Conservation (phyloP, 306 rosid species). For the Glycine latifolia region DNA sequence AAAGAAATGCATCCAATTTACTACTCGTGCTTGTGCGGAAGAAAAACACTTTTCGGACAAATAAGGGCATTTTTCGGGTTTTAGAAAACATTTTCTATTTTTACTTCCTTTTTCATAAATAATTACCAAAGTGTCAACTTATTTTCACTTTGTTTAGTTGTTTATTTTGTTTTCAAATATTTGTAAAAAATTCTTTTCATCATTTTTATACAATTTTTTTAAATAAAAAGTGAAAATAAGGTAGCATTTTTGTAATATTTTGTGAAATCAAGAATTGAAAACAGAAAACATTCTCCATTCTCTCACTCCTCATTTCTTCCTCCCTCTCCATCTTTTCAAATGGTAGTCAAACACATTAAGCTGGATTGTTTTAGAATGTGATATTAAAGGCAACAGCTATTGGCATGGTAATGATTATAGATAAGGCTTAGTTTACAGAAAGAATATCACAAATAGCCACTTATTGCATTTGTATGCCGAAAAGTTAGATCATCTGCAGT, state of each 20-base stretch:
- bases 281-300: constrained; percentile 6
- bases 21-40: neutral
- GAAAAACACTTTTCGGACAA: neutral
- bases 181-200: neutral
- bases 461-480: constrained; percentile 10
- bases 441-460: neutral
- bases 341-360: constrained; percentile 35
- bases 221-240: neutral
- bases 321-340: constrained; percentile 14
- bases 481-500: constrained; percentile 25
- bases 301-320: neutral
- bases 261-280: constrained; percentile 1
- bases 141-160: neutral
- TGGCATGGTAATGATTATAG: constrained; percentile 22
- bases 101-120: neutral
- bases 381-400: constrained; percentile 33
- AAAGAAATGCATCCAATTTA: constrained; percentile 37
- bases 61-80: neutral
- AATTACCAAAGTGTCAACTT: neutral
- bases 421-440: constrained; percentile 15
- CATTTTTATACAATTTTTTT: neutral
- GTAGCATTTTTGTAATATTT: neutral
- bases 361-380: constrained; percentile 21
- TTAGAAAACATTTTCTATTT: neutral
- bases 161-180: constrained; percentile 1